phyloP scores from a whole-genome alignment of 2,329 filamentous ascomycete species.

The Rhynchosporium graminicola region DNA sequence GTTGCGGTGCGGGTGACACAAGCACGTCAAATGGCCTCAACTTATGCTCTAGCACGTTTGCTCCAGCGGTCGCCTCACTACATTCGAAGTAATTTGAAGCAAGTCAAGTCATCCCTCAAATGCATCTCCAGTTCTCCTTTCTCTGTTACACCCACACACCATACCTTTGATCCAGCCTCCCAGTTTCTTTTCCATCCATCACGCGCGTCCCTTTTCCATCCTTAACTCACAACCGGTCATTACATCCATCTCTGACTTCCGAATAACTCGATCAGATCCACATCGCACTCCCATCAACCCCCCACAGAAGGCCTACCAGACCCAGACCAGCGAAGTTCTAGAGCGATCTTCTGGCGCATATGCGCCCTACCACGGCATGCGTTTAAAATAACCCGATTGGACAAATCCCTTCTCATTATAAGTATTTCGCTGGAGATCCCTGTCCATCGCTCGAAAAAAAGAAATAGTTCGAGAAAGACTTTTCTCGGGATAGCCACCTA shows the following conservation, averaged over 20 bases:
- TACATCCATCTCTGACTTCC: constrained; percentile 25
- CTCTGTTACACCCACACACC: not conserved
- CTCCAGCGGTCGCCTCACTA: too few relatives aligned
- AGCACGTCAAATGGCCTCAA: constrained; percentile 8
- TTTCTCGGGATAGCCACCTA: constrained; percentile 8
- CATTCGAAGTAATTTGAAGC: not conserved
- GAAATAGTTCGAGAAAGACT: not conserved
- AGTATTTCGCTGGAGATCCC: not conserved
- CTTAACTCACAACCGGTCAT: not conserved
- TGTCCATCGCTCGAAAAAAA: not conserved
- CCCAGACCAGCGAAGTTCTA: not conserved
- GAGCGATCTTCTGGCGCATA: constrained; percentile 17
- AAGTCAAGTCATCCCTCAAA: not conserved
- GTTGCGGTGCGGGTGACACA: not conserved
- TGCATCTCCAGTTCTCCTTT: constrained; percentile 8
- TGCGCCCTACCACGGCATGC: not conserved
- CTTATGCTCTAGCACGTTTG: not conserved
- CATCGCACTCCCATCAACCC: constrained; percentile 5
- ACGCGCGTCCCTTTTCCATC: not conserved
- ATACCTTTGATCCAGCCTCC: not conserved
- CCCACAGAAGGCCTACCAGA: not conserved
- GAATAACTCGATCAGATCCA: constrained; percentile 34
- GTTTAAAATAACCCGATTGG: constrained; percentile 1
- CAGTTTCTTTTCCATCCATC: not conserved
- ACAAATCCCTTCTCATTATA: too few relatives aligned